Conservation (phyloP, 306 rosid genomes). For the Arachis hypogaea region DNA sequence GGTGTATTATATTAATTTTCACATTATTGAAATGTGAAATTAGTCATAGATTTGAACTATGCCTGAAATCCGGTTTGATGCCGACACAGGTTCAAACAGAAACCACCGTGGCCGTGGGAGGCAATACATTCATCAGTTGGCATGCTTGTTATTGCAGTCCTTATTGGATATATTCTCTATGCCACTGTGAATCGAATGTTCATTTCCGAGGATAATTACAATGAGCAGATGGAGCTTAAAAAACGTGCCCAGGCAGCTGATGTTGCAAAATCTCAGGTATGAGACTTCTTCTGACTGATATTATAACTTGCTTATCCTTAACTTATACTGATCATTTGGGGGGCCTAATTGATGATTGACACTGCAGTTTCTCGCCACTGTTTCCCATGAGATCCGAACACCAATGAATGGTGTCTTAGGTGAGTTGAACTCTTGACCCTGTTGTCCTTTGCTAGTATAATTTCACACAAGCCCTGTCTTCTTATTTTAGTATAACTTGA, state of each 20-base stretch:
- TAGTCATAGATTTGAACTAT: slow-evolving; percentile 21
- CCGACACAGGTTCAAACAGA: slow-evolving; percentile 82
- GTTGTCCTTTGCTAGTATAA: slow-evolving; percentile 26
- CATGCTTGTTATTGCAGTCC: slow-evolving; percentile 76
- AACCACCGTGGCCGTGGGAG: slow-evolving; percentile 88
- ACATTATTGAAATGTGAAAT: slow-evolving; percentile 26
- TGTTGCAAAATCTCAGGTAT: slow-evolving; percentile 95
- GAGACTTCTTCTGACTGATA: slow-evolving; percentile 16
- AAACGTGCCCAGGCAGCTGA: slow-evolving; percentile 94
- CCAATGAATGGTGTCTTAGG: slow-evolving; percentile 99
- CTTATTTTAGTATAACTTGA: too few relatives aligned
- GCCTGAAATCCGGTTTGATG: slow-evolving; percentile 39
- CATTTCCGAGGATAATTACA: slow-evolving; percentile 84
- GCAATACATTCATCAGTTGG: slow-evolving; percentile 78
- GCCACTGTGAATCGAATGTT: slow-evolving; percentile 91
- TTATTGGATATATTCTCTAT: slow-evolving; percentile 76
- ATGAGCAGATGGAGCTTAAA: slow-evolving; percentile 73
- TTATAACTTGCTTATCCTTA: slow-evolving; percentile 26
- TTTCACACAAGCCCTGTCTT: too few relatives aligned
- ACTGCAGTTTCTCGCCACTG: slow-evolving; percentile 95
- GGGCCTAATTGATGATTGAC: slow-evolving; percentile 38
- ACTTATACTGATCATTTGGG: slow-evolving; percentile 12
- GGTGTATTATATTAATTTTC: background rate
- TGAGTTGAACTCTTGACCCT: slow-evolving; percentile 46
- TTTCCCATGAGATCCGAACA: slow-evolving; percentile 97